Evolutionary conservation across 1,284 basidiomycete genomes (phyloP).

Genomic region (Marasmius oreades): DNA sequence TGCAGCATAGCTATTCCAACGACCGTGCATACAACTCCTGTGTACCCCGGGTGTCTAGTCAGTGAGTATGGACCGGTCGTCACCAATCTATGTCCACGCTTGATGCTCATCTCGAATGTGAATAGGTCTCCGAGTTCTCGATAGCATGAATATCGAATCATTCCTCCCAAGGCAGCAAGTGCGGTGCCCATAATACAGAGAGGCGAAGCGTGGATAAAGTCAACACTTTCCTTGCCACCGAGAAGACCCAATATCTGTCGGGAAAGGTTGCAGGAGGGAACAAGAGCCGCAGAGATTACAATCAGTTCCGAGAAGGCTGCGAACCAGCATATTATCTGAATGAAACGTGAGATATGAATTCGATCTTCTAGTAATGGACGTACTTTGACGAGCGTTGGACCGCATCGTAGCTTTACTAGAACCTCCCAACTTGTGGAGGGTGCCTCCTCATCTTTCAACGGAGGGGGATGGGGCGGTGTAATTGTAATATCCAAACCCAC

Average conservation of each 20-base stretch:
- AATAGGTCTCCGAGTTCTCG: conserved; percentile 35
- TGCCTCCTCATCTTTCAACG: conserved; percentile 27
- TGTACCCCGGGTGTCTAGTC: conserved; percentile 29
- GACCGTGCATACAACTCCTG: conserved; percentile 31
- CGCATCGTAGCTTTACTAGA: conserved; percentile 30
- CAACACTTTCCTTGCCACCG: conserved; percentile 20
- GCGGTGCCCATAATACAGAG: conserved; percentile 30
- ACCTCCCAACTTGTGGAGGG: conserved; percentile 30
- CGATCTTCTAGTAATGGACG: background rate
- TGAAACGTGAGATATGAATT: background rate
- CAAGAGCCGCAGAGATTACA: conserved; percentile 28
- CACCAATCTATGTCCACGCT: conserved; percentile 35
- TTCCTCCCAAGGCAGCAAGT: conserved; percentile 30
- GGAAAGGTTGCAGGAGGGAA: conserved; percentile 20
- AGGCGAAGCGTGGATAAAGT: conserved; percentile 26
- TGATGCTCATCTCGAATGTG: conserved; percentile 41
- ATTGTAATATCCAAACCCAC: conserved; percentile 32
- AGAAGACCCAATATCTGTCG: conserved; percentile 24
- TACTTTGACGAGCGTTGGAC: conserved; percentile 31
- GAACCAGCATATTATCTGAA: conserved; percentile 34
- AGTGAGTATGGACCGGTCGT: conserved; percentile 36
- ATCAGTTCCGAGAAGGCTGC: conserved; percentile 31
- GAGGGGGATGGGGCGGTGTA: conserved; percentile 40
- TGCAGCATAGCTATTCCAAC: conserved; percentile 31
- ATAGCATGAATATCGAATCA: conserved; percentile 35